Base-by-base conservation (phyloP, 768 basidiomycete species). In the Chalciporus piperatus region DNA sequence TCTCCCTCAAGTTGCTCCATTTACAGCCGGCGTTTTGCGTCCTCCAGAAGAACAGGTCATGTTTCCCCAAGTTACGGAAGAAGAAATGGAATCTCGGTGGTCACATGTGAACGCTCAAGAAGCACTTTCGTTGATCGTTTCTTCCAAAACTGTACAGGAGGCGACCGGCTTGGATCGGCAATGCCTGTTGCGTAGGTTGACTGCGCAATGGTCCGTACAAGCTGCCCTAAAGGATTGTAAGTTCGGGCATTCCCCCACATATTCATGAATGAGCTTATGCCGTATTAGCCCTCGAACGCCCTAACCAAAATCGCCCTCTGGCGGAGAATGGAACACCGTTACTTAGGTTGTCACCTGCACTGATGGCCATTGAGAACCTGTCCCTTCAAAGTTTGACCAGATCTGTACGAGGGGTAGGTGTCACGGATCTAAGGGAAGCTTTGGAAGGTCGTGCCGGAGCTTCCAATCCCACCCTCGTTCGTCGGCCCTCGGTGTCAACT, bases 311-410 rank as follows among this genome's bases (percentile, higher is more conserved):
- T 52, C 84, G 91, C 19, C 77, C 80, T 19, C 76, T 86, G 20
- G 80, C 80, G 49, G 88, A 92, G 58, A 83, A 83, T 13, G 72
- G 86, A 37, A 82, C 87, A 2, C 86, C 89, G 3, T 76, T 92
- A 39, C 77, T 91, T 47, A 89, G 84, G 64, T 82, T 93, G 30
- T 87, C 90, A 6, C 90, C 90, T 30, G 84, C 87, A 14, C 73
- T 96, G 55, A 96, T 94, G 90, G 85, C 89, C 58, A 89, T 90
- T 47, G 89, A 94, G 60, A 96, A 96, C 66, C 75, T 91, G 30
- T 96, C 94, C 6, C 75, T 92, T 50, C 89, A 90, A 64, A 92
- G 90, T 62, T 71, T 96, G 50, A 80, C 87, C 17, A 80, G 89
- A 50, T 88, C 89, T 4, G 81, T 82, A 3, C 80, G 87, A 52